These are phyloP conservation scores for Gastrolobium villosum DNA, from an alignment of 306 rosid genomes.

Conservation along the genomic window DNA sequence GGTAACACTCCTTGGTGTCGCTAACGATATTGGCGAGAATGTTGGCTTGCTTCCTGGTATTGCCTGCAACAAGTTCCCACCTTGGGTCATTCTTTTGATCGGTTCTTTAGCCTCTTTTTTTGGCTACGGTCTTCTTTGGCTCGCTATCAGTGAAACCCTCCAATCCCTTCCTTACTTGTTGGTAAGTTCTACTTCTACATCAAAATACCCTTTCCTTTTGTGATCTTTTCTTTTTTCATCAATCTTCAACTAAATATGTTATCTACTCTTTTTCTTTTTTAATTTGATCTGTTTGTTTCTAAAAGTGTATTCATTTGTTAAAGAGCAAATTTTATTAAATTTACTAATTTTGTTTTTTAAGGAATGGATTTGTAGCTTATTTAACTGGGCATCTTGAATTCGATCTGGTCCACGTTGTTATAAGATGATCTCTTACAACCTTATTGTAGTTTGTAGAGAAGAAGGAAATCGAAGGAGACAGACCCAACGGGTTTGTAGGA, in stretches of 20 bases:
- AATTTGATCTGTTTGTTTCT: background rate
- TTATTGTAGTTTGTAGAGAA: background rate
- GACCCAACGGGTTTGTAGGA: background rate
- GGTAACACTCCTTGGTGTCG: conserved; percentile 81
- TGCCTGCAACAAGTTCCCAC: conserved; percentile 80
- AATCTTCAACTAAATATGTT: background rate
- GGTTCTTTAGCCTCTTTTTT: conserved; percentile 69
- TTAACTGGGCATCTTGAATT: background rate
- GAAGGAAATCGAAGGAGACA: background rate
- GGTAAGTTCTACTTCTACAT: conserved; percentile 49
- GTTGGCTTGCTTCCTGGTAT: conserved; percentile 78
- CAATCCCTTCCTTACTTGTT: conserved; percentile 63
- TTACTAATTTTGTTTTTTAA: background rate
- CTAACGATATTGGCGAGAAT: conserved; percentile 82
- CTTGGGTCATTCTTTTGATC: conserved; percentile 68
- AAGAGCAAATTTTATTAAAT: background rate
- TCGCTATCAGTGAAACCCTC: conserved; percentile 58
- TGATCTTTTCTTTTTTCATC: background rate
- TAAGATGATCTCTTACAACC: too few species aligned
- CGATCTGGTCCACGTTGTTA: too few species aligned
- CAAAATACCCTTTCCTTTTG: background rate
- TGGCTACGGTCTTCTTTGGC: conserved; percentile 78
- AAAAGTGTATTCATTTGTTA: background rate
- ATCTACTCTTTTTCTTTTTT: background rate
- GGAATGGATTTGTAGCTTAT: background rate